These are phyloP conservation scores for Pulveroboletus ravenelii DNA, from an alignment of 768 basidiomycete genomes.

Conservation along the genomic window DNA sequence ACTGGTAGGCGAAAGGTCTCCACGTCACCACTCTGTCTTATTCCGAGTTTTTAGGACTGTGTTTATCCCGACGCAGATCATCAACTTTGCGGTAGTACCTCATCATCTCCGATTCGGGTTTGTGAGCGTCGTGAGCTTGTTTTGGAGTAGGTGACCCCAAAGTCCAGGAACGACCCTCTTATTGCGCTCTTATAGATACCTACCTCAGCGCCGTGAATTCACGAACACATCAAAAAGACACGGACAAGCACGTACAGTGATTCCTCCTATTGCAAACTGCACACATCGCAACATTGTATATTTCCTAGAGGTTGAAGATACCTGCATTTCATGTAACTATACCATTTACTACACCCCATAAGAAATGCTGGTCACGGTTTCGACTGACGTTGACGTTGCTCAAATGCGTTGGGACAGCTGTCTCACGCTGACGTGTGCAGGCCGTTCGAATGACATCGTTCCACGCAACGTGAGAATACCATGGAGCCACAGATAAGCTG, in stretches of 20 bases:
- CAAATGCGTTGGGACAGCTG: background rate
- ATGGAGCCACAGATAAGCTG: background rate
- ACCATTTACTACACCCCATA: background rate
- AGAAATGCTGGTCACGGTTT: background rate
- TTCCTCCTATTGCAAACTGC: background rate
- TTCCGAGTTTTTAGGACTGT: constrained; percentile 46
- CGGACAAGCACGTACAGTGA: constrained; percentile 5
- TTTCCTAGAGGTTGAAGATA: constrained; percentile 9
- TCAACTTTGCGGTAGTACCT: constrained; percentile 77
- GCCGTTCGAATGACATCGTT: background rate
- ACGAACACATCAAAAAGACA: constrained; percentile 2
- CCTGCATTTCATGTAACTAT: constrained; percentile 9
- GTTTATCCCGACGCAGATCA: constrained; percentile 68
- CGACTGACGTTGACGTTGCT: background rate
- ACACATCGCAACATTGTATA: background rate
- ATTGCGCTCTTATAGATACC: constrained; percentile 39
- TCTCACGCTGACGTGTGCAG: background rate
- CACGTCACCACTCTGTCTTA: background rate
- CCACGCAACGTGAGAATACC: background rate
- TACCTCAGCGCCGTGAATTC: constrained; percentile 60
- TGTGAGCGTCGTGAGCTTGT: constrained; percentile 72
- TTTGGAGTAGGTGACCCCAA: constrained; percentile 62
- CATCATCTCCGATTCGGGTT: constrained; percentile 71
- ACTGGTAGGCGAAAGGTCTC: constrained; percentile 48
- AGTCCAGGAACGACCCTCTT: constrained; percentile 1